Evolutionary conservation across 192 early-diverging fungal genomes (phyloP), one percentile per base, ranked within the genome.

Genomic region (Spizellomyces punctatus): DNA sequence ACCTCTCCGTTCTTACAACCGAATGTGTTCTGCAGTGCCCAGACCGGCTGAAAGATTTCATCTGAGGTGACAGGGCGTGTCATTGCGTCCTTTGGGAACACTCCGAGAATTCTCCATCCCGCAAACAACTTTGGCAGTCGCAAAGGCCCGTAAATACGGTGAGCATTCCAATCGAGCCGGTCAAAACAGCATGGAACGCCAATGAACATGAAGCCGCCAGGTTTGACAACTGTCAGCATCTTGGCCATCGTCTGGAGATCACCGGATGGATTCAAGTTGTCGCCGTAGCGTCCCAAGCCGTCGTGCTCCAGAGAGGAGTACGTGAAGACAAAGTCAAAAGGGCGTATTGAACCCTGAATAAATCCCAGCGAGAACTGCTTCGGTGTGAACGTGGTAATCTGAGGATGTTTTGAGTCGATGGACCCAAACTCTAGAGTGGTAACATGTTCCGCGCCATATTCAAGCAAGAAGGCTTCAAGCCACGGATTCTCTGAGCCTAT

Each of bases 191-290:
- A 61, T 14, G 59, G 59, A 14, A 61, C 14, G 4, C 59, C 59
- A 22, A 61, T 22, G 59, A 61, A 61, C 10, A 22, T 12, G 22
- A 61, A 61, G 19, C 59, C 59, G 12, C 59, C 59, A 17, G 59
- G 59, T 22, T 61, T 61, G 16, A 61, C 14, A 22, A 22, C 41
- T 61, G 59, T 17, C 16, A 61, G 59, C 59, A 61, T 61, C 4
- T 22, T 61, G 14, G 59, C 59, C 59, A 61, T 61, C 10, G 14
- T 14, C 14, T 61, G 59, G 19, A 61, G 14, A 41, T 61, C 59
- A 12, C 16, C 59, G 14, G 14, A 17, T 2, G 59, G 59, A 41
- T 61, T 22, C 59, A 22, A 41, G 59, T 61, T 61, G 59, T 17
- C 52, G 16, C 52, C 14, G 16, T 22, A 12, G 59, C 10, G 10